Percentiles rank a stretch among this genome's conserved stretches.
phyloP scores from a whole-genome alignment of 2,329 filamentous ascomycete species.

The Didymella sp. region DNA sequence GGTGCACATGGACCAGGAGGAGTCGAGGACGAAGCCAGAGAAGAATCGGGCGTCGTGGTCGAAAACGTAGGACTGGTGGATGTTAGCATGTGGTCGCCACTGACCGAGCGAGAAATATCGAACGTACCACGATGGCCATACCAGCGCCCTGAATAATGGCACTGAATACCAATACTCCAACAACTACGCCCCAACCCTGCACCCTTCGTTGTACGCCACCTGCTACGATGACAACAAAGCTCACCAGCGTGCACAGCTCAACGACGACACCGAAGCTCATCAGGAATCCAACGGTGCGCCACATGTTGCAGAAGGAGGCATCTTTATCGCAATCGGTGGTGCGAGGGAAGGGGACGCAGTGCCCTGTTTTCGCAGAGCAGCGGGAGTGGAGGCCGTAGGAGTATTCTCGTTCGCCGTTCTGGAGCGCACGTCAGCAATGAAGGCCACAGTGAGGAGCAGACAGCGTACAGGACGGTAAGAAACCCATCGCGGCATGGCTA shows the following conservation, averaged over 20 bases:
- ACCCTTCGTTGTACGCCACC: slow-evolving; percentile 83
- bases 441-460: background rate
- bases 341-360: slow-evolving; percentile 72
- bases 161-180: slow-evolving; percentile 68
- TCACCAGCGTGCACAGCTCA: slow-evolving; percentile 79
- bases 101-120: background rate
- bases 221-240: slow-evolving; percentile 76
- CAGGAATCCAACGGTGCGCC: slow-evolving; percentile 86
- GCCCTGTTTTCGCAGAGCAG: slow-evolving; percentile 73
- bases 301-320: slow-evolving; percentile 87
- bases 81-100: background rate
- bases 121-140: slow-evolving; percentile 81
- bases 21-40: slow-evolving; percentile 80
- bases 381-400: slow-evolving; percentile 79
- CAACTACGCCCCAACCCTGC: slow-evolving; percentile 80
- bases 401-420: slow-evolving; percentile 45
- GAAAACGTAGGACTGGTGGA: slow-evolving; percentile 76
- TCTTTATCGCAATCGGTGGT: slow-evolving; percentile 70
- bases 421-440: slow-evolving; percentile 12
- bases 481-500: slow-evolving; percentile 75
- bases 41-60: slow-evolving; percentile 85
- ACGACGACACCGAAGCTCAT: slow-evolving; percentile 85
- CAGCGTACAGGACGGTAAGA: slow-evolving; percentile 60
- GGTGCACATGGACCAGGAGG: slow-evolving; percentile 75
- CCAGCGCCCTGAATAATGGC: slow-evolving; percentile 74